Base-by-base conservation (phyloP, 495 filamentous ascomycete species). In the Aspergillus haitiensis region DNA sequence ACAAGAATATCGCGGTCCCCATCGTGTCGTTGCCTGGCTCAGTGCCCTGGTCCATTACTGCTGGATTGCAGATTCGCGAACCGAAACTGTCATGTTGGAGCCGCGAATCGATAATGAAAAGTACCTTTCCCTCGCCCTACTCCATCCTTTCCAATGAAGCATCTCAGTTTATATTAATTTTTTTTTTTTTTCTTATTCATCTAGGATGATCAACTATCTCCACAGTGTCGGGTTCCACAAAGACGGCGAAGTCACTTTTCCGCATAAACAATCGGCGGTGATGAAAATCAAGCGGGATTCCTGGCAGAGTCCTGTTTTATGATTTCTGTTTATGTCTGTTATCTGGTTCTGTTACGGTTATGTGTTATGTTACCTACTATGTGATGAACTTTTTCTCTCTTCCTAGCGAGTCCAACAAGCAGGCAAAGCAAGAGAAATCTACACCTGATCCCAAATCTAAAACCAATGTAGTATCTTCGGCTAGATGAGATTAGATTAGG, bases 181-280 rank as follows among this genome's bases (percentile, higher is more conserved):
- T 35, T n/a, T 45, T 35, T 50, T 7, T 54, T 39, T 47, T 18
- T 0, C 37, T 11, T 52, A 32, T 37, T 52, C 18, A 7, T n/a
- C 53, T 35, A 97, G 93, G 64, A 85, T 98, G 40, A 88, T 93
- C 53, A 75, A 81, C 8, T 93, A 96, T 64, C 79, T 93, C 7
- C 78, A 88, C 58, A 67, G 86, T 15, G 79, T 80, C 3, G 94
- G 94, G 5, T 98, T 97, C 67, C 84, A 87, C 55, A 96, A 94
- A 69, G 91, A 98, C 71, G 87, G 83, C 53, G 90, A 97, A 69
- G 80, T 98, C 40, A 82, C 85, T 12, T 94, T 98, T 65, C 88
- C 93, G 15, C 92, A 98, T 70, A 98, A 98, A 73, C 92, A 95
- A 70, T 83, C 91, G 3, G 93, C 92, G 63, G 79, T 96, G 62